Conservation (phyloP, 345 rosid species). For the Melaleuca quinquenervia region DNA sequence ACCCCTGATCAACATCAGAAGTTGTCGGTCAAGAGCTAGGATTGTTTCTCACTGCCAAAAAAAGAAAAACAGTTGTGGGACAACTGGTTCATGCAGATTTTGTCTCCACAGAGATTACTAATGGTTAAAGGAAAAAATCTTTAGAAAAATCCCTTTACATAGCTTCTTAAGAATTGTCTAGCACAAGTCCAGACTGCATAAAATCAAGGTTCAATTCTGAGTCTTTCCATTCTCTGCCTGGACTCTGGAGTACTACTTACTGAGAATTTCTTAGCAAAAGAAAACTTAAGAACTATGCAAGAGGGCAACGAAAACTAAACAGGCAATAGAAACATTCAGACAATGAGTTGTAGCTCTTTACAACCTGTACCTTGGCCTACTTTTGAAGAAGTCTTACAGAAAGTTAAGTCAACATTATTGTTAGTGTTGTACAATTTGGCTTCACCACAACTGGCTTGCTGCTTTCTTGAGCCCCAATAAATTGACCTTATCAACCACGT, state of each 20-base stretch:
- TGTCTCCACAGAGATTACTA: neutral
- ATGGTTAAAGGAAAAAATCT: neutral
- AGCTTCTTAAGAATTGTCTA: neutral
- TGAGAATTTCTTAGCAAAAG: neutral
- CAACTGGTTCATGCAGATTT: neutral
- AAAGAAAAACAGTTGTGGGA: neutral
- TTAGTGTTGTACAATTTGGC: neutral
- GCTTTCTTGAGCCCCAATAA: neutral
- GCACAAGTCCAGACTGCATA: neutral
- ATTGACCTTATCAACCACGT: neutral
- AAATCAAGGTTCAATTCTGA: neutral
- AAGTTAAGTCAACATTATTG: neutral
- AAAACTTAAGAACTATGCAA: neutral
- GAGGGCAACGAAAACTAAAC: neutral
- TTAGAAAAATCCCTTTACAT: neutral
- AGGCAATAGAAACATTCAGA: neutral
- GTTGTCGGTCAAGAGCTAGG: neutral
- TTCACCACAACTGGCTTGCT: neutral
- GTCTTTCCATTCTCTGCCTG: neutral
- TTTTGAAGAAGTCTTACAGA: neutral
- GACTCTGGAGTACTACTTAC: neutral
- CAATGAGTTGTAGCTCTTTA: neutral
- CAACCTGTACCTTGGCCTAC: neutral
- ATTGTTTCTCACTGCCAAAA: neutral
- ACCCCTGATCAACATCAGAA: neutral